Base-by-base conservation (phyloP, 1,284 basidiomycete genomes). In the Apiotrichum gamsii region DNA sequence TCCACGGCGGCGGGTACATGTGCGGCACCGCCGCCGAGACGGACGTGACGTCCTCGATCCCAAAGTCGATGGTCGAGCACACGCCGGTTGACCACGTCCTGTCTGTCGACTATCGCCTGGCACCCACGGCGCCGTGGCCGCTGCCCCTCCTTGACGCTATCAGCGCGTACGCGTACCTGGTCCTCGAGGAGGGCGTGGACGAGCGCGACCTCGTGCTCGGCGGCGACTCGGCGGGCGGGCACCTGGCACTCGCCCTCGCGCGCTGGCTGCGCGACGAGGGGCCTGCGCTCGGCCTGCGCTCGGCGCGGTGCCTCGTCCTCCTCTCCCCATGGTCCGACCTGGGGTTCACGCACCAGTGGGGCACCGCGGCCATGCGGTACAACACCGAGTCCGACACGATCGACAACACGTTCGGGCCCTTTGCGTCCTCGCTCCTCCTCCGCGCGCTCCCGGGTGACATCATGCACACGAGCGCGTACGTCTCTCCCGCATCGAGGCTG, bases 221-320 rank as follows among this genome's bases (percentile, higher is more conserved):
- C 8, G 84, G 84, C 16, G 84, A 86, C 61, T 81, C 79, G 34
- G 83, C 84, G 0, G 85, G 85, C 3, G 84, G 82, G 0, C 84
- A 85, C 60, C 72, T 85, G 3, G 80, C 79, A 0, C 72, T 85
- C 3, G 79, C 81, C 3, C 43, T 67, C 21, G 48, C 57, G 14
- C 44, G 67, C 10, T 70, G 55, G 56, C 32, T 70, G 4, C 47
- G 65, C 24, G 67, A 70, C 40, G 55, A 63, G 20, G 65, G 65
- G 5, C 6, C 20, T 0, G 25, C 23, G 3, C 51, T 64, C 2
- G 61, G 60, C 2, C 40, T 68, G 8, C 47, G 28, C 2, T 52
- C 59, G 13, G 80, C 82, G 2, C 74, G 76, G 28, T 75, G 73
- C 1, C 65, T 83, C n/a, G 64, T 84, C 14, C 70, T 80, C 4